These are phyloP conservation scores for Vitis hybrid DNA, from an alignment of 177 flowering plant genomes.

Conservation along the genomic window DNA sequence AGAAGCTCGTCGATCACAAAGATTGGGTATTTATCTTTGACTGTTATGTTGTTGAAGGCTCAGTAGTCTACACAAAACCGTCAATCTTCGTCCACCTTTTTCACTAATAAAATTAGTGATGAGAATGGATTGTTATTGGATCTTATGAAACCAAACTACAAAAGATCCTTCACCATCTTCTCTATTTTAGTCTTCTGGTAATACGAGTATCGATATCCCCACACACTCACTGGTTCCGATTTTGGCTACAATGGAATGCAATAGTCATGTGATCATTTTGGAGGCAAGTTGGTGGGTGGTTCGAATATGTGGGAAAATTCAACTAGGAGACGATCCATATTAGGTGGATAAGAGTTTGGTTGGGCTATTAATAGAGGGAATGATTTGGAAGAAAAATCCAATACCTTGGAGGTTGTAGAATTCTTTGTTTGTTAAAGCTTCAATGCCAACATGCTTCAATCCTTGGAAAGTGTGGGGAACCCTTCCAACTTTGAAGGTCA, in stretches of 20 bases:
- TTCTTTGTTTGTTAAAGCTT: slow-evolving; percentile 1
- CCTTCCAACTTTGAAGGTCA: slow-evolving; percentile 2
- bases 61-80: not conserved
- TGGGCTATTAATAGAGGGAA: not conserved
- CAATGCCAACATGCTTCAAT: not conserved
- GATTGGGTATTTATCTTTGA: not conserved
- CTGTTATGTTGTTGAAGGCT: not conserved
- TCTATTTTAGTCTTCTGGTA: slow-evolving; percentile 14
- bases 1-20: not conserved
- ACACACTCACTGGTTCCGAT: not conserved
- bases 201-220: slow-evolving; percentile 7
- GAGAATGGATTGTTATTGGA: not conserved
- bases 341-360: not conserved
- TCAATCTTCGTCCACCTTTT: not conserved
- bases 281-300: not conserved
- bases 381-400: slow-evolving; percentile 4
- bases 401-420: not conserved
- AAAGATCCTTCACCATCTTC: not conserved
- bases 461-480: slow-evolving; percentile 4
- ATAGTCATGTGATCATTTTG: slow-evolving; percentile 7
- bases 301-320: not conserved
- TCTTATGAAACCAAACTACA: not conserved
- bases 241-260: not conserved
- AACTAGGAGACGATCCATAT: not conserved
- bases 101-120: not conserved